Base-by-base conservation (phyloP, 2,329 filamentous ascomycete genomes). In the Bertia moriformis region DNA sequence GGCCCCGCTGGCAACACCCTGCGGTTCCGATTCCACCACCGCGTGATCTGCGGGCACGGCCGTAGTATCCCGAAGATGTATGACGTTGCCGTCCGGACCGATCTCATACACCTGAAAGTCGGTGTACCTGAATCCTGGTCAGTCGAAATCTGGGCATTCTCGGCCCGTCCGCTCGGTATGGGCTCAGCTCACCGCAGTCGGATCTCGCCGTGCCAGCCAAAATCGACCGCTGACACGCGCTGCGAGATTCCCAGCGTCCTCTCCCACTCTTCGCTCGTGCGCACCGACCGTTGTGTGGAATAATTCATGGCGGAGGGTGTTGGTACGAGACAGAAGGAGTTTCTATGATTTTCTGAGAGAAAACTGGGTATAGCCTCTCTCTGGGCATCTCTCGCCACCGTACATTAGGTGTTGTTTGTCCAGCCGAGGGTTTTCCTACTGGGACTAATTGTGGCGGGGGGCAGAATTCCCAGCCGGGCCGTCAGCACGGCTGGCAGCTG, bases 101-200 rank as follows among this genome's bases (percentile, higher is more conserved):
- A 95, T 89, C 58, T 95, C 88, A 52, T 93, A 88, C 49, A 95
- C 88, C 48, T 91, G 66, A 50, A 95, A 95, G 56, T 95, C 88
- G 3, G 87, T 89, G 57, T 88, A 95, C 47, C 85, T 69, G 41
- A 27, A 39, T 19, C 14, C 12, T 7, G 38, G 17, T 17, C 40
- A 22, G 14, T 17, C 18, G 12, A 35, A 22, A 39, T 32, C 14
- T 32, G 36, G 14, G 7, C 14, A 36, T 29, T 39, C 17, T 29
- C 33, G 14, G 37, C 36, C 15, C 19, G 32, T 22, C 15, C 37
- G n/a, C 42, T n/a, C n/a, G n/a, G n/a, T n/a, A n/a, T n/a, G n/a
- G n/a, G n/a, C n/a, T n/a, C n/a, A n/a, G n/a, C 53, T 37, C 54
- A 64, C 62, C 63, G 58, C 45, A 62, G 65, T 41, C 63, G 60